Percentiles rank a stretch among this genome's conserved stretches.
phyloP scores from a whole-genome alignment of 192 early-diverging fungal genomes.

The Rhizophagus prolifer region DNA sequence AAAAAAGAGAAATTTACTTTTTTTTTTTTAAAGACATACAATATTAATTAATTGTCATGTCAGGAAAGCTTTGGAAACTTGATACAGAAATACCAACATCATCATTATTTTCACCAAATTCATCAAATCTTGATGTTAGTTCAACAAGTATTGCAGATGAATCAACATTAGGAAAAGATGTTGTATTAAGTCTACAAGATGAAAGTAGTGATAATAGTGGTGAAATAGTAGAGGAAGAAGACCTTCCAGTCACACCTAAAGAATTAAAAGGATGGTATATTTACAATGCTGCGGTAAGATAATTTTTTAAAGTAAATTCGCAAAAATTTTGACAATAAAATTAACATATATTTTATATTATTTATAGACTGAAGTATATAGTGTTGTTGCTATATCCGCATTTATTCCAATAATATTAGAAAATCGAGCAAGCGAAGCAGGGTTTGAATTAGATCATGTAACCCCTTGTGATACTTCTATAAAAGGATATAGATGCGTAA shows the following conservation, averaged over 20 bases:
- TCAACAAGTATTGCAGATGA: background rate
- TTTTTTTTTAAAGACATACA: too few species aligned
- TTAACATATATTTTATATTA: background rate
- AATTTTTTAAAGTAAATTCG: background rate
- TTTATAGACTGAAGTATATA: slow-evolving; percentile 4
- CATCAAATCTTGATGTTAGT: background rate
- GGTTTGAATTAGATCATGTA: background rate
- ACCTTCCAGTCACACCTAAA: background rate
- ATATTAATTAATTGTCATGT: background rate
- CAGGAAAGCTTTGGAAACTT: background rate
- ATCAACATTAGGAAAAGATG: background rate
- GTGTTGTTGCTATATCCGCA: background rate
- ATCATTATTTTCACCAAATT: background rate
- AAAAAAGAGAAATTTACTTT: too few species aligned
- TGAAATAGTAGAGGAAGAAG: background rate
- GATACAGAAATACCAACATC: background rate
- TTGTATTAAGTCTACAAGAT: too few species aligned
- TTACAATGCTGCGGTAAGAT: background rate
- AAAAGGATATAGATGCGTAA: background rate
- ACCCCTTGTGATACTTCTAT: slow-evolving; percentile 1
- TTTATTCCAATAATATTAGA: slow-evolving; percentile 15
- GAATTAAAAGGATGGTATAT: slow-evolving; percentile 18
- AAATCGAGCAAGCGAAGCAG: background rate
- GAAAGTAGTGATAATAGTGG: background rate
- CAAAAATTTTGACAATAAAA: too few species aligned